Evolutionary conservation across 345 rosid species (phyloP), one percentile per base, ranked within the genome.

Genomic region (Bretschneidera sinensis): DNA sequence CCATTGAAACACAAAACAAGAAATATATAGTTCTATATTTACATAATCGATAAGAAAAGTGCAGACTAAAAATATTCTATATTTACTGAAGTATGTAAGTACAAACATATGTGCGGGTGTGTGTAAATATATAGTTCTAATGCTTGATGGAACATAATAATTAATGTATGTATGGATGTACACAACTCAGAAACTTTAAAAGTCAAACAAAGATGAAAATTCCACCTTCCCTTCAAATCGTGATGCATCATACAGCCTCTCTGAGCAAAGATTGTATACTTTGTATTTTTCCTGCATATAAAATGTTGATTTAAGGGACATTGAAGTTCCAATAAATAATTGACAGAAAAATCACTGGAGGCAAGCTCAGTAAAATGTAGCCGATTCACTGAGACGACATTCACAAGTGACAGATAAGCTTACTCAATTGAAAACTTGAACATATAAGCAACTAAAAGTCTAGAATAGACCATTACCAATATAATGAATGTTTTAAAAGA

Each of bases 241-340:
- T 51, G 98, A 83, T 64, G 96, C 95, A 71, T 92, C 95, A 15
- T 92, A 92, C 25, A 89, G 71, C 76, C 97, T 84, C 86, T 92
- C 98, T 53, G 89, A 85, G 71, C 98, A 92, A 62, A 92, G 96
- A 72, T 89, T 92, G 80, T 81, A 92, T 15, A 92, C 98, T 66
- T 92, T 92, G 78, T 87, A 92, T 67, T 88, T 92, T n/a, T 71
- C 95, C 98, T 92, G 81, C 77, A 77, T 25, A 66, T 28, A 43
- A 35, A 67, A 59, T 11, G 14, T 28, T 48, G 19, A 48, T 67
- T 68, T 59, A 57, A 66, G 51, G 31, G 14, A 54, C 51, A 57
- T 17, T 9, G 51, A 22, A 28, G 50, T 14, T n/a, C 52, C 23
- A 28, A 48, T 14, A 5, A 39, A 39, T 39, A 11, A 55, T 48